Evolutionary conservation across 495 filamentous ascomycete genomes (phyloP).

Genomic region (Penicillium waksmanii): DNA sequence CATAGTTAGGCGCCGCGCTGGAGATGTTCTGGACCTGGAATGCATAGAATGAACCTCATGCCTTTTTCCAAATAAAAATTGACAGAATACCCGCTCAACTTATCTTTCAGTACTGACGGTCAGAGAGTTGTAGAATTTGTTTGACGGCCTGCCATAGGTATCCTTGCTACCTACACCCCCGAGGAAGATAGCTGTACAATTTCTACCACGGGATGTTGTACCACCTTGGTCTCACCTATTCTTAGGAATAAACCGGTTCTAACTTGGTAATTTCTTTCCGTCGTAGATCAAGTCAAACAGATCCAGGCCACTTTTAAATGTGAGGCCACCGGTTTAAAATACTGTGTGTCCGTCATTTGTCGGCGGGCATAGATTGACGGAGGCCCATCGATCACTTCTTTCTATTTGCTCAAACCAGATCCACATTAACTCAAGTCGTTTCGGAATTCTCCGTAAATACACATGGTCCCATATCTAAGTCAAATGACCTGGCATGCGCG

Average conservation of each 20-base stretch:
- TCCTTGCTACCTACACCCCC: neutral
- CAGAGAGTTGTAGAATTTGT: neutral
- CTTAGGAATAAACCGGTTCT: slow-evolving; percentile 3
- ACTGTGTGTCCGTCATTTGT: neutral
- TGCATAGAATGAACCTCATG: neutral
- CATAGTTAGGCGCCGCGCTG: neutral
- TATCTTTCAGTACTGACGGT: too few relatives aligned
- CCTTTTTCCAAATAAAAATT: too few relatives aligned
- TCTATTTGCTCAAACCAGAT: neutral
- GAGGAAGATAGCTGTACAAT: neutral
- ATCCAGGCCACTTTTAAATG: slow-evolving; percentile 12
- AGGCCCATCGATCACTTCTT: neutral
- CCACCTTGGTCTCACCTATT: slow-evolving; percentile 5
- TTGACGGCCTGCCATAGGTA: neutral
- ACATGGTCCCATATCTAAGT: neutral
- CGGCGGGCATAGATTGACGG: neutral
- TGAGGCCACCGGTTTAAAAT: neutral
- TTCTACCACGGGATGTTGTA: slow-evolving; percentile 1
- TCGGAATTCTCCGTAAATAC: neutral
- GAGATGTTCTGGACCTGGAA: neutral
- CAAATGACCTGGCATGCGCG: neutral
- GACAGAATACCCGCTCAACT: too few relatives aligned
- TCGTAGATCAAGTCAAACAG: slow-evolving; percentile 2
- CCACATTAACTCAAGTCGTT: neutral
- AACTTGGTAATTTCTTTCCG: neutral